phyloP scores from a whole-genome alignment of 2,329 filamentous ascomycete species.

The Tolypocladium capitatum region DNA sequence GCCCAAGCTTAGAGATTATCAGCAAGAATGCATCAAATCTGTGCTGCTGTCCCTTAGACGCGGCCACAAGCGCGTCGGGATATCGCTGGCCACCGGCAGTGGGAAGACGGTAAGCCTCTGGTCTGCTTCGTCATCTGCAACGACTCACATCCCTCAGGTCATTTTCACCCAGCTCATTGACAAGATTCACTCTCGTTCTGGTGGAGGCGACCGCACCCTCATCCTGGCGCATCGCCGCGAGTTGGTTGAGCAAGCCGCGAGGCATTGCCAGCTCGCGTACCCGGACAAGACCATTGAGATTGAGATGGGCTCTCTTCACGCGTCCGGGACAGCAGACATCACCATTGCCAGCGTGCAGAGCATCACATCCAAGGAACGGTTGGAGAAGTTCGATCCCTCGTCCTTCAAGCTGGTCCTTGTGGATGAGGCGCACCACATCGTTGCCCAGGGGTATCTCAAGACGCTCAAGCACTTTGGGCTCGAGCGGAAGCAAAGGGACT shows the following conservation, averaged over 20 bases:
- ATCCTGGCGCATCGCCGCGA: constrained; percentile 88
- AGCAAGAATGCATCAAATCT: constrained; percentile 81
- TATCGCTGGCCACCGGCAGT: constrained; percentile 77
- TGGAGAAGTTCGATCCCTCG: constrained; percentile 69
- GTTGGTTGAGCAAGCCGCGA: constrained; percentile 84
- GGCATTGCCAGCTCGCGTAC: constrained; percentile 71
- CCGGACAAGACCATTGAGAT: constrained; percentile 72
- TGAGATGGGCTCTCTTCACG: constrained; percentile 72
- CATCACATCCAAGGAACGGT: constrained; percentile 60
- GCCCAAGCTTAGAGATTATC: constrained; percentile 64
- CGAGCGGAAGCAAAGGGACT: constrained; percentile 25
- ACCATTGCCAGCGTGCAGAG: constrained; percentile 85
- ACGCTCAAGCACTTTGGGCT: constrained; percentile 70
- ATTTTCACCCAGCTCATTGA: constrained; percentile 94
- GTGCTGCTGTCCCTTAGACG: constrained; percentile 55
- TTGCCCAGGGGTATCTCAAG: constrained; percentile 66
- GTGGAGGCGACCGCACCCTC: constrained; percentile 56
- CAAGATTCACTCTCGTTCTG: constrained; percentile 44
- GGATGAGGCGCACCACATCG: constrained; percentile 94
- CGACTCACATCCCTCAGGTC: constrained; percentile 37
- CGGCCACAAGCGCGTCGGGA: constrained; percentile 67
- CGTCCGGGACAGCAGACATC: constrained; percentile 75
- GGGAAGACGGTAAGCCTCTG: constrained; percentile 61
- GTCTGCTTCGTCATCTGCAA: not conserved
- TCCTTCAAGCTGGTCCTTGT: constrained; percentile 84